Conservation (phyloP, 345 rosid species). For the Aquilaria sinensis region DNA sequence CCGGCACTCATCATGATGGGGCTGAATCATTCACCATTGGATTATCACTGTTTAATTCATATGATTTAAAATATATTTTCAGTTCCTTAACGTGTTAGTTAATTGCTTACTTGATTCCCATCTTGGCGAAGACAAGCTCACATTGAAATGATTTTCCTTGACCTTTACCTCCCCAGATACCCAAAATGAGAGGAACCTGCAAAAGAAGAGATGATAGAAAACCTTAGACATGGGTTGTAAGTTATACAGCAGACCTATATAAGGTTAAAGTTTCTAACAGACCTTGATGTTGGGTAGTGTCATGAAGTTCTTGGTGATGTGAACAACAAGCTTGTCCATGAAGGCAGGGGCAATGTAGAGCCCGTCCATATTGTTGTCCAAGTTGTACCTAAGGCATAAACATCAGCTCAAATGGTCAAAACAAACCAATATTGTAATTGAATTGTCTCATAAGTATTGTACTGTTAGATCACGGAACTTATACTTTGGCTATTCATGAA, state of each 20-base stretch:
- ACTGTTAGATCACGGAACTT: neutral
- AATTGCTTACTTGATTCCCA: conserved; percentile 88
- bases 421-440: neutral
- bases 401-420: neutral
- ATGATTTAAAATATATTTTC: no score
- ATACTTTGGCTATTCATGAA: neutral
- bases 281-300: conserved; percentile 89
- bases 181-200: conserved; percentile 93
- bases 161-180: conserved; percentile 99
- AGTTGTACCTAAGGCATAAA: conserved; percentile 39
- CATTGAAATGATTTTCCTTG: conserved; percentile 99
- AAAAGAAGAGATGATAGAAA: neutral
- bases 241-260: neutral
- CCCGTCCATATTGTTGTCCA: conserved; percentile 85
- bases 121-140: conserved; percentile 96
- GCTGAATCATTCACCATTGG: conserved; percentile 30
- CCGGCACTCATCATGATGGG: conserved; percentile 99
- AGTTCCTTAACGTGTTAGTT: neutral
- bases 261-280: neutral
- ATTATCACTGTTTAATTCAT: no score
- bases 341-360: conserved; percentile 93
- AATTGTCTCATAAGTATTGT: neutral
- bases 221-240: neutral
- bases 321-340: conserved; percentile 98
- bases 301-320: conserved; percentile 96